Evolutionary conservation across 805 yeast species (phyloP), one percentile per base, ranked within the genome.

Genomic region (Candida boidinii): DNA sequence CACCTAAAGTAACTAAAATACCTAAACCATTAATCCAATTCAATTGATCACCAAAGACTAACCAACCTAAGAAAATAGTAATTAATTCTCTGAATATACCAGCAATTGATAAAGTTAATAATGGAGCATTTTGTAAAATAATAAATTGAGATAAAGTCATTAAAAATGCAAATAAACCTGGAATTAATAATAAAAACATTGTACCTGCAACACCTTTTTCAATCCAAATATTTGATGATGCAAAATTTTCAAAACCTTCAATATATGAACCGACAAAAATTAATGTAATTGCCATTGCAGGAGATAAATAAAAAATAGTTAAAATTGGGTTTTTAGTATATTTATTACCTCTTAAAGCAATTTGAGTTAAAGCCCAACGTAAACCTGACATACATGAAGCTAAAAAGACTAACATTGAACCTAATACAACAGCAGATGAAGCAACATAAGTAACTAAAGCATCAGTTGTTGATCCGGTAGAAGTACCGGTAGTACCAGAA

Each of bases 31-130:
- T 88, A 39, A 81, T 54, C 15, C 66, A 48, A 13, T 84, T 75
- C 34, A 88, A 61, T 23, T 56, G 53, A 52, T 88, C 96, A 23
- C 81, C 78, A 51, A 85, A 81, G 5, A 86, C 65, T 7, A 82
- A 41, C 29, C 87, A 73, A 11, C 76, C 62, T 3, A 78, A 66
- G 26, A 68, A 42, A 24, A 88, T 84, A 0, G 96, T 88, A 33
- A 86, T 62, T 4, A 88, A 64, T 54, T 88, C 96, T 52, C 90
- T 87, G 48, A 86, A 79, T n/a, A 88, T 81, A 6, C 96, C 96
- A 0, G 90, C 92, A 25, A 88, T 73, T 5, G 90, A 78, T 18
- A 88, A 58, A 1, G 96, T 85, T 28, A 85, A 66, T 7, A 88
- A 88, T 36, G 82, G 83, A 0, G 95, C 80, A 23, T 77, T 72